These are phyloP conservation scores for Fusarium sp. DNA, from an alignment of 2,329 filamentous ascomycete species.

Conservation along the genomic window DNA sequence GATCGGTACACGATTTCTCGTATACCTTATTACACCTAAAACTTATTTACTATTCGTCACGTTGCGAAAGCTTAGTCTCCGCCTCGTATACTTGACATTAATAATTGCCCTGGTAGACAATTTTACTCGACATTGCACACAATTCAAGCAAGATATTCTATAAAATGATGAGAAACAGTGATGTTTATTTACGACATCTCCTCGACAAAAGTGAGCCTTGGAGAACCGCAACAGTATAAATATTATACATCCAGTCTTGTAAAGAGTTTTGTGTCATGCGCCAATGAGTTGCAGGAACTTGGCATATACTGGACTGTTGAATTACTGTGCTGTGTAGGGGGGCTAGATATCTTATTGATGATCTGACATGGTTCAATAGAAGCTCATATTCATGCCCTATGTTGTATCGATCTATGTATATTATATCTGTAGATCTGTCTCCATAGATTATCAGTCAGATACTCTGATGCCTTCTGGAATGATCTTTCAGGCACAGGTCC, in stretches of 20 bases:
- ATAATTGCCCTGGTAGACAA: constrained; percentile 52
- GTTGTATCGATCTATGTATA: background rate
- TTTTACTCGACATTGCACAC: constrained; percentile 50
- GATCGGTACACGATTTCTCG: constrained; percentile 29
- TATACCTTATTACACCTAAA: constrained; percentile 40
- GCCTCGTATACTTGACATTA: constrained; percentile 40
- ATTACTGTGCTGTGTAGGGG: background rate
- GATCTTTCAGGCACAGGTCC: background rate
- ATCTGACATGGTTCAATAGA: background rate
- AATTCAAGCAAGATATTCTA: background rate
- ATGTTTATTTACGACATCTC: background rate
- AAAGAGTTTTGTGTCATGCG: too few species aligned
- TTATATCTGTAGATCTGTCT: background rate
- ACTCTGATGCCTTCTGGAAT: background rate
- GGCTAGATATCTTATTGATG: background rate
- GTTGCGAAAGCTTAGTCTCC: constrained; percentile 37
- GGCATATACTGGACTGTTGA: background rate
- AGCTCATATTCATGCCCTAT: background rate
- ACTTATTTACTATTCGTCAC: constrained; percentile 46
- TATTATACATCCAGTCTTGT: background rate
- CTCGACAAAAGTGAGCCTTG: background rate
- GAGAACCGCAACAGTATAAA: background rate
- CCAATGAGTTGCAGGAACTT: background rate
- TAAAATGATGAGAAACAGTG: background rate
- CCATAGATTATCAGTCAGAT: background rate